Percentiles rank a stretch among this genome's conserved stretches.
phyloP scores from a whole-genome alignment of 2,329 filamentous ascomycete species.

The Cladosporium sp. region DNA sequence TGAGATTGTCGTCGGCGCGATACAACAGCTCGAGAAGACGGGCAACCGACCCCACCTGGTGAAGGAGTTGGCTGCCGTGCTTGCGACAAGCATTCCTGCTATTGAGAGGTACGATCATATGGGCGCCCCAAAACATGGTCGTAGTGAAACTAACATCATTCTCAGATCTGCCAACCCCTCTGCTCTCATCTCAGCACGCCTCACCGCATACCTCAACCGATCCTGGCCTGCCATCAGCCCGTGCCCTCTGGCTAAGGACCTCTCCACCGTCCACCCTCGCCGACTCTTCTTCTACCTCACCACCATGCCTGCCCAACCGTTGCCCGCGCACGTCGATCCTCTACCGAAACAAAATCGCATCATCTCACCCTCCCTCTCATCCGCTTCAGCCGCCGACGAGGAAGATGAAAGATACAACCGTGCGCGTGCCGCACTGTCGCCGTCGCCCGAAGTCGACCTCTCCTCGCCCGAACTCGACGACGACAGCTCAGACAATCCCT shows the following conservation, averaged over 20 bases:
- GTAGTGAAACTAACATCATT: conserved; percentile 26
- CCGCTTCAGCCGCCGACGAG: conserved; percentile 66
- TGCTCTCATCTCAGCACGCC: conserved; percentile 87
- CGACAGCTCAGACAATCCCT: conserved; percentile 46
- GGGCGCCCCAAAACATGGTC: conserved; percentile 14
- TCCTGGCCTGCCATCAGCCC: conserved; percentile 68
- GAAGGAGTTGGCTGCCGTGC: conserved; percentile 79
- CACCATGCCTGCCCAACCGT: conserved; percentile 73
- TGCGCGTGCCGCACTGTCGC: conserved; percentile 63
- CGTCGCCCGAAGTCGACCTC: conserved; percentile 88
- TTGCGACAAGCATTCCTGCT: conserved; percentile 69
- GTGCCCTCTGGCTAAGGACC: conserved; percentile 87
- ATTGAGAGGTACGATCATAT: conserved; percentile 75
- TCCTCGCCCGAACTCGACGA: conserved; percentile 82
- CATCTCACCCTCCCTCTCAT: conserved; percentile 79
- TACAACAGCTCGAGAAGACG: conserved; percentile 80
- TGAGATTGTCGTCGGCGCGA: conserved; percentile 87
- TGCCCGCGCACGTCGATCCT: conserved; percentile 54
- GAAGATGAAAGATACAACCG: conserved; percentile 55
- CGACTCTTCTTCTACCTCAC: conserved; percentile 96
- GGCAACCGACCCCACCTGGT: conserved; percentile 90
- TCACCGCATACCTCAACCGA: conserved; percentile 85
- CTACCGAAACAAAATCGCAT: conserved; percentile 46
- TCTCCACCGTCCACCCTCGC: conserved; percentile 85
- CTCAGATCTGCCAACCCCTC: conserved; percentile 86